Evolutionary conservation across 2,329 filamentous ascomycete genomes (phyloP), one percentile per base, ranked within the genome.

Genomic region (Venturia aucupariae): DNA sequence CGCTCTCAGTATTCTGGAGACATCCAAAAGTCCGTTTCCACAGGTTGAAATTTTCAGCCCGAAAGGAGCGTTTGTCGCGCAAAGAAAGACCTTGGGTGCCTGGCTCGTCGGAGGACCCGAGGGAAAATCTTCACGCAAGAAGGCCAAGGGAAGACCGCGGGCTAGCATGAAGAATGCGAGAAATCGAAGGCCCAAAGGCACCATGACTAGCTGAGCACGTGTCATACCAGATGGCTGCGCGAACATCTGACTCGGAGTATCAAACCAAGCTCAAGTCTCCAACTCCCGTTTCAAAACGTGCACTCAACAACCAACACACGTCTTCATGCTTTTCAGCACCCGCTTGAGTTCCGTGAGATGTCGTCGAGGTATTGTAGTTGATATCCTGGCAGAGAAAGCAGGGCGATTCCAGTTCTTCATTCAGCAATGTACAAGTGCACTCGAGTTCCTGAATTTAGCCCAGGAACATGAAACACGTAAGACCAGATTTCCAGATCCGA

Each of bases 41-140:
- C 80, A 86, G 11, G 83, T 99, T 7, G 92, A 97, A 68, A 85
- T 97, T 0, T 97, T 89, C 71, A 89, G 84, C 35, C 94, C 94
- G 0, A 82, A 91, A 65, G 94, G 94, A n/a, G 86, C 85, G 70
- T 94, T 89, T 69, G 80, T 97, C 38, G 87, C 82, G 0, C 77
- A 79, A 11, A 80, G 90, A 42, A 74, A 73, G 68, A 88, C 90
- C 1, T 86, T 95, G 80, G 86, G 88, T 69, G 90, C 85, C 7
- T 92, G 86, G 83, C 65, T 87, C 66, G 73, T 87, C 17, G 75
- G 77, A 67, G 77, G 79, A 68, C 85, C 84, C 72, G 83, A 84
- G 35, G 78, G 76, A 17, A 75, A 79, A n/a, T 30, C 27, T 57
- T 57, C 51, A 35, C 30, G 32, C 24, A 63, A 61, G 39, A 67